Conservation (phyloP, 768 basidiomycete species). For the Gautieria morchelliformis region DNA sequence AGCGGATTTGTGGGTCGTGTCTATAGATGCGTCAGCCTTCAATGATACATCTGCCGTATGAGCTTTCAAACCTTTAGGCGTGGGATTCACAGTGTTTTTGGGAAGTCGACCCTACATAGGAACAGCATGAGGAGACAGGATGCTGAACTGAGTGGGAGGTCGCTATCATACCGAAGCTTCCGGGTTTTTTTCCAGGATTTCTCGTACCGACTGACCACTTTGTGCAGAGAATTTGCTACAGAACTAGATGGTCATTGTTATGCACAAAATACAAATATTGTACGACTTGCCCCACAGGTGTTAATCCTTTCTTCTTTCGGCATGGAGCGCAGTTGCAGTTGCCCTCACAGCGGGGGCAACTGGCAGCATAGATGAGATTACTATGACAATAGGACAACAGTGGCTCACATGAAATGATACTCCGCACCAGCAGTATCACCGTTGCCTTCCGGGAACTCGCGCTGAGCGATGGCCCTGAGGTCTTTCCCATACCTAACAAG, state of each 20-base stretch:
- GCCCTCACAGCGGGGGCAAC: slow-evolving; percentile 61
- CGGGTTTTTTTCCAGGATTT: slow-evolving; percentile 25
- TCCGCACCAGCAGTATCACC: slow-evolving; percentile 20
- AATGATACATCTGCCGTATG: neutral
- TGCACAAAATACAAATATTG: neutral
- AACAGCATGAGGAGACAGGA: slow-evolving; percentile 5
- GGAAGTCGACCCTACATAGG: neutral
- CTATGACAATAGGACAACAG: neutral
- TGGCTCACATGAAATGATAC: slow-evolving; percentile 45
- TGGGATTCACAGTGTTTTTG: neutral
- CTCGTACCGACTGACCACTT: slow-evolving; percentile 30
- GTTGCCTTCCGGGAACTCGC: slow-evolving; percentile 9
- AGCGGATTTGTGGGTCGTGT: neutral
- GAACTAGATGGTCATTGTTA: neutral
- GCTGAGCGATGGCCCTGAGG: slow-evolving; percentile 28
- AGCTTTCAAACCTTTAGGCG: neutral
- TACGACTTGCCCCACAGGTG: slow-evolving; percentile 45
- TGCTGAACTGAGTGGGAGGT: neutral
- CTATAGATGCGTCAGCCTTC: neutral
- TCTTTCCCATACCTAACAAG: slow-evolving; percentile 43
- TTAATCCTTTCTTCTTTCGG: slow-evolving; percentile 52
- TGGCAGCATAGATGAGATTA: slow-evolving; percentile 20
- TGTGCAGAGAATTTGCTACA: slow-evolving; percentile 5
- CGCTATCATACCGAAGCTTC: slow-evolving; percentile 20
- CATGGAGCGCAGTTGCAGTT: slow-evolving; percentile 61